Evolutionary conservation across 495 filamentous ascomycete genomes (phyloP).

Genomic region (Hypoxylon rickii): DNA sequence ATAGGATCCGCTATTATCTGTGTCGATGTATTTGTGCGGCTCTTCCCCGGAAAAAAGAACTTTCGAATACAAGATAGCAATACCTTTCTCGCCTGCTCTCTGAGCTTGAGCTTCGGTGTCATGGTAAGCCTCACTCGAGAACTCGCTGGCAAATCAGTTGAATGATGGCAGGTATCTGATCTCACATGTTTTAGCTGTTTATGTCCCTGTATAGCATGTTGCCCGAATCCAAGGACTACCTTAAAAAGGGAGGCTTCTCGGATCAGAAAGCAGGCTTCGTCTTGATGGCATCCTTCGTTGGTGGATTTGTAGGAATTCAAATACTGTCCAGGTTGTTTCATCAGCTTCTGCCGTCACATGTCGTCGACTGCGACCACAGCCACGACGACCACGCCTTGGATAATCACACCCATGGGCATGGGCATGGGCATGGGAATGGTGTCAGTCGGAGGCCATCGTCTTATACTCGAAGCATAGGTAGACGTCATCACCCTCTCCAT

Average conservation of each 20-base stretch:
- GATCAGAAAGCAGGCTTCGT: constrained; percentile 69
- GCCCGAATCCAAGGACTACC: constrained; percentile 77
- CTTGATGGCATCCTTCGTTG: constrained; percentile 77
- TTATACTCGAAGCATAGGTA: constrained; percentile 26
- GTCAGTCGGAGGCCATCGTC: constrained; percentile 35
- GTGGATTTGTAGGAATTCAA: constrained; percentile 83
- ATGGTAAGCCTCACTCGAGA: constrained; percentile 66
- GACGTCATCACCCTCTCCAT: constrained; percentile 10
- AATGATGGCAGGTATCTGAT: constrained; percentile 17
- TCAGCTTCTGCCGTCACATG: constrained; percentile 83
- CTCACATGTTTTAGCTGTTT: constrained; percentile 68
- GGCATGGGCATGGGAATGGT: too few relatives aligned
- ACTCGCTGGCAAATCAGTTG: background rate
- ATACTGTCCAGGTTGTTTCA: constrained; percentile 80
- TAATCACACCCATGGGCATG: constrained; percentile 35
- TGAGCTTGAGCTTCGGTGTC: constrained; percentile 95
- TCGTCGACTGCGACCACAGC: constrained; percentile 88
- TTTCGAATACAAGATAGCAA: constrained; percentile 91
- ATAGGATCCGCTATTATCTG: constrained; percentile 84
- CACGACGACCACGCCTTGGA: constrained; percentile 61
- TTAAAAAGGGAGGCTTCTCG: constrained; percentile 67
- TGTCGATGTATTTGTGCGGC: constrained; percentile 75
- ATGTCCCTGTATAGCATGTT: constrained; percentile 95
- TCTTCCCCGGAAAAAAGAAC: constrained; percentile 68
- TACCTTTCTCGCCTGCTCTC: constrained; percentile 80